phyloP scores from a whole-genome alignment of 148 eudicot species.

The Camellia sinensis region DNA sequence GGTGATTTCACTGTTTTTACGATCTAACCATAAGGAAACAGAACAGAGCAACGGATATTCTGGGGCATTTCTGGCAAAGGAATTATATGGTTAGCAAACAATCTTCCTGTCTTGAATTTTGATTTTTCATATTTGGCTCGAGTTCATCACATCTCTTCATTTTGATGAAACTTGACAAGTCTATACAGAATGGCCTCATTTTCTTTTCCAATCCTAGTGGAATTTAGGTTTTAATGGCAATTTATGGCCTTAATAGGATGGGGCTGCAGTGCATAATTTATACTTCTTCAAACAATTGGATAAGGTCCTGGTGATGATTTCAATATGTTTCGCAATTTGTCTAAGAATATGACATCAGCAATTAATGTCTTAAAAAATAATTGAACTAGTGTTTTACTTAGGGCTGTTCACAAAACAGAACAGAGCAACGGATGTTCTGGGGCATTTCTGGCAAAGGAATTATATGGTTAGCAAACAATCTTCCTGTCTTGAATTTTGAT shows the following conservation, averaged over 20 bases:
- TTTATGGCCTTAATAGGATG: neutral
- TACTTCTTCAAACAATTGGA: neutral
- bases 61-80: constrained; percentile 35
- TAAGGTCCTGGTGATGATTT: constrained; percentile 2
- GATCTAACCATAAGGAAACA: constrained; percentile 52
- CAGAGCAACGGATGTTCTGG: constrained; percentile 32
- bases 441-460: constrained; percentile 34
- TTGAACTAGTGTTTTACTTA: neutral
- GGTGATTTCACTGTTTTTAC: constrained; percentile 77
- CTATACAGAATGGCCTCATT: neutral
- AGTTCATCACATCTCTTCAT: constrained; percentile 3
- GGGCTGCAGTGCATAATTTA: neutral
- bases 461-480: constrained; percentile 36
- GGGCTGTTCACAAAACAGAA: constrained; percentile 8
- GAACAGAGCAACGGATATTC: constrained; percentile 29
- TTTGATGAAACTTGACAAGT: constrained; percentile 2
- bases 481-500: neutral
- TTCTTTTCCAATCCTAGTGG: too few species aligned
- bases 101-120: constrained; percentile 5
- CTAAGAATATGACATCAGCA: too few species aligned
- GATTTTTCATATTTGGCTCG: neutral
- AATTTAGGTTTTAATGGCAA: neutral
- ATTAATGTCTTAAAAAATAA: neutral
- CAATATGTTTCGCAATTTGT: neutral
- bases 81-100: constrained; percentile 37